Percentiles rank a stretch among this genome's conserved stretches.
Conservation (phyloP, 1,284 basidiomycete genomes). For the Leccinum glutinopallens region DNA sequence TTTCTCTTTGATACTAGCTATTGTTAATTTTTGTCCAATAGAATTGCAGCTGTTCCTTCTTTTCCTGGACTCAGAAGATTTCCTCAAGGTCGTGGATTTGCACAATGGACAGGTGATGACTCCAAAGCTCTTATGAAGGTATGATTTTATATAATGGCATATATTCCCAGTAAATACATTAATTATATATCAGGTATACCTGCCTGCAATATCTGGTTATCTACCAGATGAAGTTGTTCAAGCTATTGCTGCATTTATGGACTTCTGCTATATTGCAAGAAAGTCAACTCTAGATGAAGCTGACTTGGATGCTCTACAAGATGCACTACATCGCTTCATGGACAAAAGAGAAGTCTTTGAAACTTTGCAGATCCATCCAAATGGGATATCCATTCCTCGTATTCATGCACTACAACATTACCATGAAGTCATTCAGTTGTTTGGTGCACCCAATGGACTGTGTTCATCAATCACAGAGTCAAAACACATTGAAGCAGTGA, state of each 20-base stretch:
- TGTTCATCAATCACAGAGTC: constrained; percentile 1
- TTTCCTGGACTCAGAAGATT: neutral
- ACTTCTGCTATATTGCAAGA: constrained; percentile 9
- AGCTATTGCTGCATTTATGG: constrained; percentile 3
- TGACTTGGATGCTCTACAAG: neutral
- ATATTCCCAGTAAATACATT: neutral
- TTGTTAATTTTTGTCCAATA: neutral
- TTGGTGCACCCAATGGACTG: neutral
- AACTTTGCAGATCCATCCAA: neutral
- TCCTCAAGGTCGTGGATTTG: neutral
- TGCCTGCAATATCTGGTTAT: neutral
- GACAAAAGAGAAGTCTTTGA: neutral
- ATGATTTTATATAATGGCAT: neutral
- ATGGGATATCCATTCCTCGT: neutral
- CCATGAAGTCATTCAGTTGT: neutral
- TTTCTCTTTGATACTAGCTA: neutral
- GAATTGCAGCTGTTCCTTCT: neutral
- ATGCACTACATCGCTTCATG: neutral
- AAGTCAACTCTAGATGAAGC: neutral
- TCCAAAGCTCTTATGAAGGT: constrained; percentile 4
- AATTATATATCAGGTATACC: neutral
- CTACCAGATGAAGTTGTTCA: constrained; percentile 4
- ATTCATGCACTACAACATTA: neutral
- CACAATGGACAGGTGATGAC: neutral
- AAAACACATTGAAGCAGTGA: neutral